Evolutionary conservation across 352 stramenopile species (phyloP), one percentile per base, ranked within the genome.

Genomic region (Globisporangium cystogenes): DNA sequence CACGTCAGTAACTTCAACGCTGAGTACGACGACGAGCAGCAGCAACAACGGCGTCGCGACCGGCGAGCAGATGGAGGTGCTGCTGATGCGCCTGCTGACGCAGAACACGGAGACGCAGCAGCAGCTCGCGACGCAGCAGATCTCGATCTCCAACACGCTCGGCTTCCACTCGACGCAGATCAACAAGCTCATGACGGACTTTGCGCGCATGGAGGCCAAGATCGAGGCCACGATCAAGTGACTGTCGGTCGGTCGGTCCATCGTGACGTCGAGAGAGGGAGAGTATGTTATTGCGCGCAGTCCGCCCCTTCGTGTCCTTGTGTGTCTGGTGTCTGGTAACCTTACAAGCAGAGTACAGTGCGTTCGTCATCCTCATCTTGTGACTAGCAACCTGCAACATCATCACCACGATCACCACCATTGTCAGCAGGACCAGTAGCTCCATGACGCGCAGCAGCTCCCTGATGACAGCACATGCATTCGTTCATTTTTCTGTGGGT

Each of bases 21-120:
- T 39, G 33, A 39, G 33, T 12, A 39, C 33, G 12, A 18, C 33
- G 3, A 39, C 12, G 12, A 31, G 12, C 35, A 39, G 18, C 33
- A 53, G 12, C 21, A 20, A 1, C 47, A 58, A 47, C 27, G 33
- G 18, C 15, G 42, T 46, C 7, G 42, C 40, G 0, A 60, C 31
- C 6, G 59, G 64, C 36, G 64, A 76, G 43, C 66, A 73, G 21
- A 89, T 90, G 75, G 81, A 93, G 46, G 52, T 75, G 41, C 65
- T 93, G 16, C 74, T 92, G 15, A 88, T 93, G 78, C 76, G 70
- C 6, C 51, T 93, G 49, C 59, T 93, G 43, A 86, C 76, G n/a
- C 79, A 90, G 60, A 90, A 85, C 60, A 90, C 75, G 0, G 77
- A 90, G 66, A 90, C 83, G 40, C 83, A 92, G 64, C 68, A 94